These are phyloP conservation scores for Botrytis cinerea DNA, from an alignment of 2,329 filamentous ascomycete species.

Conservation along the genomic window DNA sequence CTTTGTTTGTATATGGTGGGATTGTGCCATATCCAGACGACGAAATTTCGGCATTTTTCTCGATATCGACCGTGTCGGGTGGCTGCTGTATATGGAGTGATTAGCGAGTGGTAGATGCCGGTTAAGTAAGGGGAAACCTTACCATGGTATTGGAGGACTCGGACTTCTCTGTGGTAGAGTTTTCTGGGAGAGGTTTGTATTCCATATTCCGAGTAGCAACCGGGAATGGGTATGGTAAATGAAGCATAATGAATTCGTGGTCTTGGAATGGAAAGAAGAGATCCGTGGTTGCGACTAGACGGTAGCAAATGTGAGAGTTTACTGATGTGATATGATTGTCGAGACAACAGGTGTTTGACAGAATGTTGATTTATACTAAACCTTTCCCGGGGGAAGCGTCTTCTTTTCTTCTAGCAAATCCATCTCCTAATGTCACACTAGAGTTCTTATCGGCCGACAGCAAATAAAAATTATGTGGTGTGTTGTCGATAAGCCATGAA, in stretches of 20 bases:
- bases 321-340: neutral
- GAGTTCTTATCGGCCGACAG: neutral
- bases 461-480: neutral
- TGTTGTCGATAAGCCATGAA: conserved; percentile 21
- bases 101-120: neutral
- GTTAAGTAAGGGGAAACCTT: neutral
- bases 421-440: neutral
- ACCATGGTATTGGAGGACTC: conserved; percentile 15
- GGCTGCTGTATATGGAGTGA: neutral
- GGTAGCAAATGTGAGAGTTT: neutral
- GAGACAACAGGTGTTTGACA: neutral
- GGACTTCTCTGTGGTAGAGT: neutral
- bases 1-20: conserved; percentile 9
- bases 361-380: neutral
- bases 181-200: conserved; percentile 19
- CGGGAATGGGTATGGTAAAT: conserved; percentile 11
- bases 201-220: conserved; percentile 9
- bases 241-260: conserved; percentile 1
- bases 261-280: neutral
- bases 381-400: neutral
- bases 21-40: conserved; percentile 19
- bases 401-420: conserved; percentile 17
- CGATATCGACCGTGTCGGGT: conserved; percentile 16
- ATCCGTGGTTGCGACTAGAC: neutral
- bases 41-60: conserved; percentile 1